These are phyloP conservation scores for Metschnikowia colocasiae DNA, from an alignment of 805 yeast species.

Conservation along the genomic window DNA sequence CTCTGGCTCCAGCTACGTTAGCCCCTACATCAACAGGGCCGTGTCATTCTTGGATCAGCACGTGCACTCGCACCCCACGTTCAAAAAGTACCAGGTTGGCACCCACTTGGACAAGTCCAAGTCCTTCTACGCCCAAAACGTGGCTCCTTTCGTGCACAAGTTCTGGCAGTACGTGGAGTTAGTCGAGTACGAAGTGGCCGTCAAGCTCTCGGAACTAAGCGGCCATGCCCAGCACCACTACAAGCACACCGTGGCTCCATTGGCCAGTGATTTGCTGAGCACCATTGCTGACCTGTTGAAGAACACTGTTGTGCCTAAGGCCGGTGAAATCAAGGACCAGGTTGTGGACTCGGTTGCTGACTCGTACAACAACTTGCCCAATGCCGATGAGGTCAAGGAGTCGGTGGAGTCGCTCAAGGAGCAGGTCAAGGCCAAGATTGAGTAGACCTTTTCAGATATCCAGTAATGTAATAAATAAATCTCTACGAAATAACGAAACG, in stretches of 20 bases:
- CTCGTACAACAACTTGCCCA: slow-evolving; percentile 6
- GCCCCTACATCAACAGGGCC: slow-evolving; percentile 30
- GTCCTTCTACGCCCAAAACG: slow-evolving; percentile 22
- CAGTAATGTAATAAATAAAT: too few species aligned
- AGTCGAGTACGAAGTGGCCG: slow-evolving; percentile 31
- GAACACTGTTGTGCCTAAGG: slow-evolving; percentile 20
- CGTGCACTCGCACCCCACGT: slow-evolving; percentile 36
- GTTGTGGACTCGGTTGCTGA: slow-evolving; percentile 7
- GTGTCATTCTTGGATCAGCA: slow-evolving; percentile 32
- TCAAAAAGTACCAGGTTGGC: slow-evolving; percentile 30
- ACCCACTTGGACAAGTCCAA: slow-evolving; percentile 25
- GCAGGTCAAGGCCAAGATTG: slow-evolving; percentile 16
- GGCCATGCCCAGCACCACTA: slow-evolving; percentile 17
- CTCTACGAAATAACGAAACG: too few species aligned
- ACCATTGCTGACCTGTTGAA: slow-evolving; percentile 17
- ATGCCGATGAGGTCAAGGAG: slow-evolving; percentile 8
- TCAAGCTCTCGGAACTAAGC: slow-evolving; percentile 22
- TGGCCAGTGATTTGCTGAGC: slow-evolving; percentile 13
- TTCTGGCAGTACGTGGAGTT: slow-evolving; percentile 33
- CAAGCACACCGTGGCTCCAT: slow-evolving; percentile 20
- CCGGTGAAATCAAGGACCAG: slow-evolving; percentile 11
- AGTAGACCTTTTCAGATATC: slow-evolving; percentile 1
- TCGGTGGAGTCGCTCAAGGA: slow-evolving; percentile 13
- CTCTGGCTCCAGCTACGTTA: slow-evolving; percentile 24
- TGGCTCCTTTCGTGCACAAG: slow-evolving; percentile 31